Base-by-base conservation (phyloP, 2,329 filamentous ascomycete species). In the Neoascochyta sp. region DNA sequence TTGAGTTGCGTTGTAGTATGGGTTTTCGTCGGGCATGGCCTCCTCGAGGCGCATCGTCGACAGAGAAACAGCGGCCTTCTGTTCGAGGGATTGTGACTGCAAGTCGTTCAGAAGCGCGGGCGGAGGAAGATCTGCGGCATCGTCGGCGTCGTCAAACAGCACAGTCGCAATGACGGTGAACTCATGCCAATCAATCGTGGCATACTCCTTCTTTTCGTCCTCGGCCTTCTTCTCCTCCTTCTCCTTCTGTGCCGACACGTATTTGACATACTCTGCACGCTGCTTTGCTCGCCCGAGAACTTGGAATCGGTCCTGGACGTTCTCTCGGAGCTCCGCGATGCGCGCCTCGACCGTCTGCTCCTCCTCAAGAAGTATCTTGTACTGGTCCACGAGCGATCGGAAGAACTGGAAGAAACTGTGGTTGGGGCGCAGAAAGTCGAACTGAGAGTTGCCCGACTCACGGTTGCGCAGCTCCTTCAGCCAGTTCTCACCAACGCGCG, bases 341-440 rank as follows among this genome's bases (percentile, higher is more conserved):
- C 85, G 79, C 44, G 82, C 76, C 49, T 86, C 74, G 52, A 89
- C 79, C 3, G 83, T 72, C 47, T 82, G 81, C 15, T 81, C 79
- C 8, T 81, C 81, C 45, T 83, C 78, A 6, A 95, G 59, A 16
- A 95, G 68, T 29, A 82, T 74, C n/a, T 83, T 84, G 63, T 96
- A 96, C 60, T 98, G 92, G 48, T 96, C 90, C 38, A 95, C 81
- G 37, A 95, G 74, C 43, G 89, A 80, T 49, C 87, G 86, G 65
- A 95, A 96, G 69, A 92, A 96, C 61, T 90, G 89, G 69, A 96
- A 88, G 42, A 95, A 81, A 54, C 86, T 95, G 69, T 98, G 92
- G 54, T 95, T 93, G 10, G 89, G 87, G 31, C 90, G 81, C 30
- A 98, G 73, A 57, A 98, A 98, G 64, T 95, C 88, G 62, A 96